phyloP scores from a whole-genome alignment of 331 rosid species.

The Acacia concinna region DNA sequence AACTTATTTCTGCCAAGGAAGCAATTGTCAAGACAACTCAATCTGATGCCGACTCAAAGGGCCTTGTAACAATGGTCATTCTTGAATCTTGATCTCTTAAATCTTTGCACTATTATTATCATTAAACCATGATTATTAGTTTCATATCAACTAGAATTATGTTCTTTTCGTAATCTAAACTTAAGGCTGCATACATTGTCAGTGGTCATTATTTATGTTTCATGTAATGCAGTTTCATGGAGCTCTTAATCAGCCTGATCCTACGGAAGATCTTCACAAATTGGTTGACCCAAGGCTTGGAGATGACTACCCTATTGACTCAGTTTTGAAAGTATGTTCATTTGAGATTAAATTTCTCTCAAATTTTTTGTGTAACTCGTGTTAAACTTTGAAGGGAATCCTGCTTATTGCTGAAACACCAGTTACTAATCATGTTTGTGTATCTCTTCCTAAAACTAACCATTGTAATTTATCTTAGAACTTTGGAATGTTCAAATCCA shows the following conservation, averaged over 20 bases:
- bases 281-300: conserved; percentile 82
- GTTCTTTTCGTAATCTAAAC: conserved; percentile 15
- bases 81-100: conserved; percentile 28
- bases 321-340: conserved; percentile 68
- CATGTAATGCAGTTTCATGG: conserved; percentile 68
- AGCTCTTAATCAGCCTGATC: conserved; percentile 65
- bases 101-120: conserved; percentile 3
- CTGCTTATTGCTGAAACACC: background rate
- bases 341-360: background rate
- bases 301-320: conserved; percentile 75
- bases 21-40: conserved; percentile 58
- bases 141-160: background rate
- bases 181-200: background rate
- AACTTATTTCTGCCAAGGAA: conserved; percentile 92
- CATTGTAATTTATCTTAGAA: background rate
- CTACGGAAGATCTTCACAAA: conserved; percentile 60
- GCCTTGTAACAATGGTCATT: conserved; percentile 78
- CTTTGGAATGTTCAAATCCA: background rate
- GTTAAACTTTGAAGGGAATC: background rate
- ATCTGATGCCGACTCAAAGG: conserved; percentile 66
- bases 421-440: background rate
- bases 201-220: background rate
- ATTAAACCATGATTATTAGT: background rate
- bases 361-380: background rate
- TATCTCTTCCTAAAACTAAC: background rate